Percentiles rank a stretch among this genome's conserved stretches.
Evolutionary conservation across 805 yeast species (phyloP).

Genomic region (Saturnispora ahearnii): DNA sequence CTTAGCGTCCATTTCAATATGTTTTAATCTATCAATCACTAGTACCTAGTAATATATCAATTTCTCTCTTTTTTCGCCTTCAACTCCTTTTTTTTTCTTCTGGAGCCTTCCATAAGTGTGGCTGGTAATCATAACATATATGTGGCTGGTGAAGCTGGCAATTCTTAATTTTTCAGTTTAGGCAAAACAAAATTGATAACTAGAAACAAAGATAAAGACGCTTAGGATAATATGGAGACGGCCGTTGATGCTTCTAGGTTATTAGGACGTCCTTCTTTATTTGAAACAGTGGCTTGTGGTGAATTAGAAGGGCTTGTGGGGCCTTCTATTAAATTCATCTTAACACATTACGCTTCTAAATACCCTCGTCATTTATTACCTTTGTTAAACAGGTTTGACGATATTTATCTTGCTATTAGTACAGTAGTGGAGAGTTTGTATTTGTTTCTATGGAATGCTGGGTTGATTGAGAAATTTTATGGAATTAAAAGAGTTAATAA

Average conservation of each 20-base stretch:
- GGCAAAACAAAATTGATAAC: neutral
- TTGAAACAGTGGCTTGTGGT: conserved; percentile 75
- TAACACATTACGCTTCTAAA: conserved; percentile 71
- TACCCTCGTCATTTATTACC: conserved; percentile 62
- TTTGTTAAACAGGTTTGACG: conserved; percentile 67
- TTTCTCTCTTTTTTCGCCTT: neutral
- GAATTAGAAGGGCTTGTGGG: conserved; percentile 72
- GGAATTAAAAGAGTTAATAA: conserved; percentile 59
- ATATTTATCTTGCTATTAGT: conserved; percentile 52
- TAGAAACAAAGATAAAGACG: neutral
- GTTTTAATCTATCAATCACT: neutral
- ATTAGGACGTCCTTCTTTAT: conserved; percentile 72
- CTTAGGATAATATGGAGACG: conserved; percentile 25
- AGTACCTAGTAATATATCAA: conserved; percentile 27
- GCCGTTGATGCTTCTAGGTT: conserved; percentile 68
- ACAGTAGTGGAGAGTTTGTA: conserved; percentile 64
- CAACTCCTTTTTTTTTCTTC: neutral
- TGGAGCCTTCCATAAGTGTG: neutral
- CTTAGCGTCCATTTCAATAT: conserved; percentile 28
- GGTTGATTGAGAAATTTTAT: conserved; percentile 87
- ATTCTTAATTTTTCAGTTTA: neutral
- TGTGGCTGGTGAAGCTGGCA: neutral
- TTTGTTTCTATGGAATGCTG: conserved; percentile 65
- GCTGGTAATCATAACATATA: neutral
- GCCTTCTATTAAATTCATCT: conserved; percentile 71